These are phyloP conservation scores for Falciphora oryzae DNA, from an alignment of 2,329 filamentous ascomycete genomes.

Conservation along the genomic window DNA sequence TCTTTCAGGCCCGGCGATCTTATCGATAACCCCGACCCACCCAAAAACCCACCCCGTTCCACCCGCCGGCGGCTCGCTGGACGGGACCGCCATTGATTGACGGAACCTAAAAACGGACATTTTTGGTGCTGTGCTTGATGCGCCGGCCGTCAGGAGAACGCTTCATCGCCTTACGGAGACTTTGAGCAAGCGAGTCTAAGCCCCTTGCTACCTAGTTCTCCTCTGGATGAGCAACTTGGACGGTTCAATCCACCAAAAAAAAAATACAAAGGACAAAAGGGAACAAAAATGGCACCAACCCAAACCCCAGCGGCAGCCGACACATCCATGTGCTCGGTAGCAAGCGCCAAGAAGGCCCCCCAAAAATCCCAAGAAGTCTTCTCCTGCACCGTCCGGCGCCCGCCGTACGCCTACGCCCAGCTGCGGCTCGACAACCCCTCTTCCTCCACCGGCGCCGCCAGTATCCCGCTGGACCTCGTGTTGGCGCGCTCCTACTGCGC, in stretches of 20 bases:
- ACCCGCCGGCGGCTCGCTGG: too few species aligned
- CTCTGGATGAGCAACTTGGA: too few species aligned
- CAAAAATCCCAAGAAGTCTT: constrained; percentile 34
- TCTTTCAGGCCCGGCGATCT: not conserved
- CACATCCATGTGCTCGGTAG: not conserved
- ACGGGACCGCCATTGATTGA: not conserved
- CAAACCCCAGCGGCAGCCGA: not conserved
- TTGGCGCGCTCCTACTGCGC: constrained; percentile 59
- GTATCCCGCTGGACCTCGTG: constrained; percentile 48
- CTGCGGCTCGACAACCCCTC: constrained; percentile 35
- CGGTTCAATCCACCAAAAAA: too few species aligned
- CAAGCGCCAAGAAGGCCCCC: constrained; percentile 9
- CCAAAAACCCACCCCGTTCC: not conserved
- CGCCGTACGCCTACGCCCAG: constrained; percentile 52
- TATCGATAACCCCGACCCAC: not conserved
- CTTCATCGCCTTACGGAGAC: not conserved
- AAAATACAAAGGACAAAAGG: not conserved
- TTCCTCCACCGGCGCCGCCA: constrained; percentile 14
- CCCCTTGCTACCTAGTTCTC: too few species aligned
- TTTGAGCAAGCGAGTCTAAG: not conserved
- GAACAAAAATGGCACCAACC: constrained; percentile 1
- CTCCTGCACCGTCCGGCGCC: constrained; percentile 43
- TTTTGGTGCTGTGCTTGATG: not conserved
- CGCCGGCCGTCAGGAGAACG: too few species aligned
- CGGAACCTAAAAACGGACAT: not conserved